Evolutionary conservation across 1,284 basidiomycete species (phyloP), one percentile per base, ranked within the genome.

Genomic region (Ceratobasidium theobromae): DNA sequence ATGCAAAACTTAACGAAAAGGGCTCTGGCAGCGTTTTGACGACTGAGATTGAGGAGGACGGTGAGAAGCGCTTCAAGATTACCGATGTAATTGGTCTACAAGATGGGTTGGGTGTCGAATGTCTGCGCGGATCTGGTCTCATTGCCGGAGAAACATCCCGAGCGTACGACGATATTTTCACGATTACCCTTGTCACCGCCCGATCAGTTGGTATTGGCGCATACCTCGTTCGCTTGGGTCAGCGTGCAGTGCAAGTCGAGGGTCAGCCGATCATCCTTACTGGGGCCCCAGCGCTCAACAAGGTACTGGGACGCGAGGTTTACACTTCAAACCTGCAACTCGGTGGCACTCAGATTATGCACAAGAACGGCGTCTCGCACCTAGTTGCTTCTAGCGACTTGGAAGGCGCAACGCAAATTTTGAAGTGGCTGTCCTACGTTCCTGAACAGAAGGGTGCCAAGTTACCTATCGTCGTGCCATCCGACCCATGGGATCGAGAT

Each of bases 181-280:
- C 97, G 57, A 95, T 98, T 76, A 99, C 97, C 21, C 87, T 99
- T 73, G 96, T 99, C 72, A 98, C 95, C 46, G 97, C 95, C 72
- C 93, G 97, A 65, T 98, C 95, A 4, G 97, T 99, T 72, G 97
- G 97, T 79, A 99, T 99, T 73, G 97, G 97, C 75, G 97, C 97
- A 40, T 99, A 99, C 78, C 91, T 99, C 66, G 95, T 99, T 66
- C 94, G 97, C 73, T 86, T 99, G 43, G 97, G 97, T 73, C 93
- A 99, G 80, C 90, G 97, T 73, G 93, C 97, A 2, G 94, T 99
- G 57, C 97, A 99, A 78, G 97, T 99, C 65, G 97, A 98, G 78
- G 95, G 96, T 53, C 96, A 98, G 74, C 97, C 97, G 1, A 98
- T 99, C 80, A 99, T 99, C 77, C 86, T 99, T 69, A 99, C 97